Percentiles rank a stretch among this genome's conserved stretches.
phyloP scores from a whole-genome alignment of 176 grass and related monocot species.

The Triticum aestivum region DNA sequence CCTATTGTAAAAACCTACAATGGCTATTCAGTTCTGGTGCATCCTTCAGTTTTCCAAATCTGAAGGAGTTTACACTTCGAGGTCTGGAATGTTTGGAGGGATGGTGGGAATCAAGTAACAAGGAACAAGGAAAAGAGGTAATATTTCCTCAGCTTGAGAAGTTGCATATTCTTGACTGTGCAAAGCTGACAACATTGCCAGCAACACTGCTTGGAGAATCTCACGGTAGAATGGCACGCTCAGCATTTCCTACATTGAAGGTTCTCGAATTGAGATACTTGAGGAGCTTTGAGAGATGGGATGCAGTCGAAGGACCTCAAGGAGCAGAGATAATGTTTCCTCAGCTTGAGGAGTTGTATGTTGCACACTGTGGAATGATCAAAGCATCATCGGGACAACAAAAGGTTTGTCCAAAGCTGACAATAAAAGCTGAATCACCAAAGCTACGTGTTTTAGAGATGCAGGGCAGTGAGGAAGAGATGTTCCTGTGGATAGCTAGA shows the following conservation, averaged over 20 bases:
- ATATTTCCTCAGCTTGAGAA: not conserved
- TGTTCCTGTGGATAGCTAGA: not conserved
- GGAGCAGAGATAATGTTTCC: conserved; percentile 1
- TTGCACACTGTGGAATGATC: not conserved
- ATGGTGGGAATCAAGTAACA: not conserved
- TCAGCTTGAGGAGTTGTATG: not conserved
- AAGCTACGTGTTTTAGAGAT: not conserved
- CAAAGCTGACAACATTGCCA: not conserved
- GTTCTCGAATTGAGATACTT: not conserved
- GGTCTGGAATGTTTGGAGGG: not conserved
- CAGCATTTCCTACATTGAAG: not conserved
- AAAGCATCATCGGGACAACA: not conserved
- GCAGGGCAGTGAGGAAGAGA: not conserved
- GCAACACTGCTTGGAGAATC: not conserved
- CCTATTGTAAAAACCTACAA: not conserved
- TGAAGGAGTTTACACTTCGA: not conserved
- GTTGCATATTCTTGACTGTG: not conserved
- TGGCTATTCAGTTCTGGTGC: not conserved
- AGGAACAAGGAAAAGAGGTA: not conserved
- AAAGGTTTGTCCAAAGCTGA: not conserved
- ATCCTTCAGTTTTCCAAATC: conserved; percentile 8
- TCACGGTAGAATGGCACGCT: not conserved
- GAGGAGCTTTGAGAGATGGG: not conserved
- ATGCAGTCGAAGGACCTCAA: not conserved
- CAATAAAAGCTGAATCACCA: not conserved